Conservation (phyloP, 2,329 filamentous ascomycete species). For the Claviceps sp. region DNA sequence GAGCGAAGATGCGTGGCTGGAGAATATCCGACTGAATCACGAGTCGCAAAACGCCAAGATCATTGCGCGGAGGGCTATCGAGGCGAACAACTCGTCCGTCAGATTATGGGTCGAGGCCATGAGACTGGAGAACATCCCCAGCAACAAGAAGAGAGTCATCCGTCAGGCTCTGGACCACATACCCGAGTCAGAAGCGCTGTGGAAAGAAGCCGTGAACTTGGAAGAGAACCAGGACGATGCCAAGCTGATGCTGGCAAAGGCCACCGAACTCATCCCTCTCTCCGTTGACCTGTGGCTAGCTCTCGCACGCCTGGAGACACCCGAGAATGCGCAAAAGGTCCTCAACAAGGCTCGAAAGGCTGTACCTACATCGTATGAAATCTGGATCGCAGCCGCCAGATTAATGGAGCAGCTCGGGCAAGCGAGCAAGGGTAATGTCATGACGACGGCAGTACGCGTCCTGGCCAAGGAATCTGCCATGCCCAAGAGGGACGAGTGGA, state of each 20-base stretch:
- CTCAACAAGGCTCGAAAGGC: conserved; percentile 92
- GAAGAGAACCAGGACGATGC: conserved; percentile 87
- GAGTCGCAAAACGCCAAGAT: conserved; percentile 89
- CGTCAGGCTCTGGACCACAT: conserved; percentile 85
- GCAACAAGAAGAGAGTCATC: conserved; percentile 85
- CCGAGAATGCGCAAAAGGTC: conserved; percentile 86
- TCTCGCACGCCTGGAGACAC: conserved; percentile 74
- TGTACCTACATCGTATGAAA: conserved; percentile 81
- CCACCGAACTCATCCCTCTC: conserved; percentile 85
- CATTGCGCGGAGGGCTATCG: conserved; percentile 85
- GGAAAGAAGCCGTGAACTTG: conserved; percentile 93
- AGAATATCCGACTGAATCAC: conserved; percentile 78
- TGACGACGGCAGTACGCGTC: conserved; percentile 85
- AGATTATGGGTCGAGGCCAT: conserved; percentile 91
- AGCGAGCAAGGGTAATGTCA: conserved; percentile 70
- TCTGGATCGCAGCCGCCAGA: conserved; percentile 90
- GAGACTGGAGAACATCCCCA: conserved; percentile 69
- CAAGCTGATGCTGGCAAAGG: conserved; percentile 78
- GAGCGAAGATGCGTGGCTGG: conserved; percentile 90
- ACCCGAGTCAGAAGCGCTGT: conserved; percentile 88
- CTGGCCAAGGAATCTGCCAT: conserved; percentile 87
- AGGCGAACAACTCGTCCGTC: conserved; percentile 79
- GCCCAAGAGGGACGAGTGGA: conserved; percentile 96
- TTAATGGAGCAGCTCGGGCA: conserved; percentile 80
- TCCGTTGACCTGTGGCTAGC: conserved; percentile 94